Conservation (phyloP, 169 alveolate genomes). For the Cryptosporidium parvum region DNA sequence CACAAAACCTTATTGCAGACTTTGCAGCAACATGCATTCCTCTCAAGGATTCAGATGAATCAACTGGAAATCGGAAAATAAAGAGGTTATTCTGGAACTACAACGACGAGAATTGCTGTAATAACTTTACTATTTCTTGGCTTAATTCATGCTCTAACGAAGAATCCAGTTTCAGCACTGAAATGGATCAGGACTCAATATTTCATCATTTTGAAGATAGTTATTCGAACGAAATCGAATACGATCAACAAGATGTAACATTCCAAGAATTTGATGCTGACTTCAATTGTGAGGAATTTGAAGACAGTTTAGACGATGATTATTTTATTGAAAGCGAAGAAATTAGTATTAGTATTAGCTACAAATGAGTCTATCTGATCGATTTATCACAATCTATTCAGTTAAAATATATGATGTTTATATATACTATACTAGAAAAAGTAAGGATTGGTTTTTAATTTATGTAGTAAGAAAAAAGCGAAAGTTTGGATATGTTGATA, state of each 20-base stretch:
- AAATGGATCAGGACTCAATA: conserved; percentile 19
- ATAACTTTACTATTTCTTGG: conserved; percentile 67
- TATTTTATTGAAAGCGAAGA: conserved; percentile 41
- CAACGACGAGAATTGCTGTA: conserved; percentile 16
- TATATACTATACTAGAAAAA: background rate
- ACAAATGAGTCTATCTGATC: background rate
- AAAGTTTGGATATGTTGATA: background rate
- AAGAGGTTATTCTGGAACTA: conserved; percentile 64
- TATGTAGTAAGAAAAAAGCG: background rate
- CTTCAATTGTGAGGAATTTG: conserved; percentile 20
- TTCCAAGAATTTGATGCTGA: conserved; percentile 13
- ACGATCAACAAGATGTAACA: conserved; percentile 2
- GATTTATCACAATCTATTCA: background rate
- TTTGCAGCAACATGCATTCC: conserved; percentile 73
- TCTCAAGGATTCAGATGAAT: conserved; percentile 60
- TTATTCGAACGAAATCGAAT: conserved; percentile 1
- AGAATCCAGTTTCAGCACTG: conserved; percentile 10
- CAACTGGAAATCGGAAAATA: conserved; percentile 30
- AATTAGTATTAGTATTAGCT: conserved; percentile 11
- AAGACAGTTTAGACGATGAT: conserved; percentile 1
- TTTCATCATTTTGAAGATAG: conserved; percentile 22
- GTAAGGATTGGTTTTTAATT: background rate
- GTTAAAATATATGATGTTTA: background rate
- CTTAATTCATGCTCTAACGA: conserved; percentile 30
- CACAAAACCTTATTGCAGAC: conserved; percentile 51